These are phyloP conservation scores for Chrysophaeum taylorii DNA, from an alignment of 352 stramenopile species.

Conservation along the genomic window DNA sequence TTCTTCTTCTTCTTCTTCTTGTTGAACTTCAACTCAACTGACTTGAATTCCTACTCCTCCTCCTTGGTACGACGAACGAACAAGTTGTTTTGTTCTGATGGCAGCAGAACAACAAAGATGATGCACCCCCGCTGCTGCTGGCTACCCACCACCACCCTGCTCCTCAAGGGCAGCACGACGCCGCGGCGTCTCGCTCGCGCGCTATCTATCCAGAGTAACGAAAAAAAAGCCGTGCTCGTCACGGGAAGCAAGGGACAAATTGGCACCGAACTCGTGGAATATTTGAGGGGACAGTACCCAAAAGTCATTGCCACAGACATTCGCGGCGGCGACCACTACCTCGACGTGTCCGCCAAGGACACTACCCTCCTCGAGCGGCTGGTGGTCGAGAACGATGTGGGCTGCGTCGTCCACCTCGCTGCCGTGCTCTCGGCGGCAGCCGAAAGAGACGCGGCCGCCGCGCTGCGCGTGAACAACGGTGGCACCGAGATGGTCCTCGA, in stretches of 20 bases:
- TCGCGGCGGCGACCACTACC: slow-evolving; percentile 32
- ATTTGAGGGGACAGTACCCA: background rate
- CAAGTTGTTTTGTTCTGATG: no score
- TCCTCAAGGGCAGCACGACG: no score
- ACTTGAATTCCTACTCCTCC: no score
- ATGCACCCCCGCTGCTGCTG: no score
- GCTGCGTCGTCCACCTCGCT: slow-evolving; percentile 76
- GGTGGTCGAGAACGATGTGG: slow-evolving; percentile 66
- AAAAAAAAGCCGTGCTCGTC: slow-evolving; percentile 2
- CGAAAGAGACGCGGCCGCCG: slow-evolving; percentile 72
- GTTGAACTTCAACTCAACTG: no score
- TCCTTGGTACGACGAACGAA: no score
- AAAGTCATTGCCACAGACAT: slow-evolving; percentile 9
- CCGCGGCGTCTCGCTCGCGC: no score
- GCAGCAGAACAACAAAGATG: no score
- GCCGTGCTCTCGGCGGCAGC: slow-evolving; percentile 72
- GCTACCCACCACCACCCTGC: no score
- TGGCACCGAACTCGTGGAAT: background rate
- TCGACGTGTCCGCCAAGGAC: slow-evolving; percentile 37
- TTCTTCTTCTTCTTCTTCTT: no score
- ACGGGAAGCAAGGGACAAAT: background rate
- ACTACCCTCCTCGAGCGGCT: slow-evolving; percentile 49
- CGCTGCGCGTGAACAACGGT: slow-evolving; percentile 70
- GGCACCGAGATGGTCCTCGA: slow-evolving; percentile 77
- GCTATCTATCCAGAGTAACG: background rate